Base-by-base conservation (phyloP, 495 filamentous ascomycete species). In the Penicillium crystallinum region DNA sequence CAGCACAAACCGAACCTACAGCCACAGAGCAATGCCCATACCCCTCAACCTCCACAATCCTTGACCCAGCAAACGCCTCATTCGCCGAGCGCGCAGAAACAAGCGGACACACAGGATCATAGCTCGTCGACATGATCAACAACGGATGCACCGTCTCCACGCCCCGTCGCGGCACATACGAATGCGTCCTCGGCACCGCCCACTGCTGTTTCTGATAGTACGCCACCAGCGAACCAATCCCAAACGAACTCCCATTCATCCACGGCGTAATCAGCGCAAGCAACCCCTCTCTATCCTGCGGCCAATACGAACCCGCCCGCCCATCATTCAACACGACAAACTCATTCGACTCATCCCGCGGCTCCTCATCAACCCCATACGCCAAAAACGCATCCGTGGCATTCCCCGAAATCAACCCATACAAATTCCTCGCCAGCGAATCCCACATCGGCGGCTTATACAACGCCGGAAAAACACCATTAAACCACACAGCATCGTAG, bases 1-100 rank as follows among this genome's bases (percentile, higher is more conserved):
- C 65, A 4, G 66, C 22, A 23, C 74, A 78, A 8, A 65, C 19
- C 0, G 75, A 78, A 3, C 68, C 56, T 11, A 74, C 56, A 4
- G 70, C 63, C n/a, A 71, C 31, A 11, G 70, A 69, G 49, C 69
- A 76, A 44, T 77, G 74, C 0, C 74, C 75, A 39, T 76, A 78
- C 0, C 65, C 74, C 11, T 67, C 53, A 12, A 76, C 57, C 52
- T 76, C 71, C 18, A 78, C 62, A 14, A 78, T 49, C 30, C 56
- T 54, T 11, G 71, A 70, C 1, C 56, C 73, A 15, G 61, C 59
- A 41, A 74, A 78, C 5, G 66, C 67, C 12, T 63, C 58, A 23
- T 65, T 62, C 0, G 73, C 74, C 15, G 64, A 62, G 3, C 58
- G 53, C 1, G 74, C 74, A 6, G 72, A 70, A 0, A 70, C 37